Evolutionary conservation across 202 grass and related monocot species (phyloP).

Genomic region (Brachypodium distachyon): DNA sequence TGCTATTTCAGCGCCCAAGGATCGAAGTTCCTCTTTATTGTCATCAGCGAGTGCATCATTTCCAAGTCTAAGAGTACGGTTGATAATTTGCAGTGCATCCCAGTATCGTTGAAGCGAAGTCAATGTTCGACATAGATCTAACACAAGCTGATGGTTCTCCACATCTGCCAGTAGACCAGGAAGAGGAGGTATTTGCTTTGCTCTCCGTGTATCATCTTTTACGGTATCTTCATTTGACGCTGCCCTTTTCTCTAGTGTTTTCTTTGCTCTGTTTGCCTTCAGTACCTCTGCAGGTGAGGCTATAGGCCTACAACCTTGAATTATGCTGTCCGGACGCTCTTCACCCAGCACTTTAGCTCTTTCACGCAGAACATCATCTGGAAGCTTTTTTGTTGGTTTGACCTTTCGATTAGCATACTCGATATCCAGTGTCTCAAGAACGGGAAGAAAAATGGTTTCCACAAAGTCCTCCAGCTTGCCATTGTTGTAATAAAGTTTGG

Average conservation of each 20-base stretch:
- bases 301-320: conserved; percentile 81
- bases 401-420: conserved; percentile 82
- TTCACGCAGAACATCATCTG: conserved; percentile 68
- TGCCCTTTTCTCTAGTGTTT: conserved; percentile 58
- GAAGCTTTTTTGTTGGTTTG: conserved; percentile 42
- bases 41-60: conserved; percentile 47
- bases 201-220: conserved; percentile 35
- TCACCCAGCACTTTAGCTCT: conserved; percentile 75
- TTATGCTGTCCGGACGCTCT: conserved; percentile 54
- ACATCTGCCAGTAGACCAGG: conserved; percentile 49
- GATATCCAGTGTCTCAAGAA: conserved; percentile 70
- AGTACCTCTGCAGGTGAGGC: conserved; percentile 49
- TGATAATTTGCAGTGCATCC: conserved; percentile 81
- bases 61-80: conserved; percentile 65
- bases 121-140: conserved; percentile 79
- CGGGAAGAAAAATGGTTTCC: conserved; percentile 67
- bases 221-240: conserved; percentile 60
- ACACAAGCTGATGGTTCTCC: conserved; percentile 62
- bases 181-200: conserved; percentile 74
- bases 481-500: conserved; percentile 62
- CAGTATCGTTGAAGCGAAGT: conserved; percentile 54
- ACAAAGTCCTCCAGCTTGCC: conserved; percentile 59
- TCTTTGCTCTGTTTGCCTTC: conserved; percentile 87
- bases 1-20: conserved; percentile 90
- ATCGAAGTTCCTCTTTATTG: conserved; percentile 58